Conservation (phyloP, 352 stramenopile genomes). For the Phytopythium aichiense region DNA sequence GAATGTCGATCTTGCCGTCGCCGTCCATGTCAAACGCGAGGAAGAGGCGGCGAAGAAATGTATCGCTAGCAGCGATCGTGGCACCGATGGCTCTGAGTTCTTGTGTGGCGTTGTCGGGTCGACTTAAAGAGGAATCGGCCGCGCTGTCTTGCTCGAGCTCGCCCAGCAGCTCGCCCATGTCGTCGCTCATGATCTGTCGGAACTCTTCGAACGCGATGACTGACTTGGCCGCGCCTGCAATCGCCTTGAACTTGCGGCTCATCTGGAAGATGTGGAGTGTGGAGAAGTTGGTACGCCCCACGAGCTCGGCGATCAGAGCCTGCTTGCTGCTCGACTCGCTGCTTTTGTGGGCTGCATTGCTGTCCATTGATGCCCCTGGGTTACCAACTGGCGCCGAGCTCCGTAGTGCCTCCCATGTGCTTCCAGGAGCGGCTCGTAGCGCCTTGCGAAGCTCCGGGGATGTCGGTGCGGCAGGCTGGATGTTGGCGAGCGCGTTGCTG, state of each 20-base stretch:
- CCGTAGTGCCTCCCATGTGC: conserved; percentile 18
- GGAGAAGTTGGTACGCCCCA: conserved; percentile 31
- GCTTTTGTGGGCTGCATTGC: not conserved
- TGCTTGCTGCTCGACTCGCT: conserved; percentile 24
- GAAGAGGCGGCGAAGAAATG: conserved; percentile 40
- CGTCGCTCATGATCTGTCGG: conserved; percentile 31
- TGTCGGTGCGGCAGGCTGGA: conserved; percentile 12
- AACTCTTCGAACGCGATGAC: conserved; percentile 42
- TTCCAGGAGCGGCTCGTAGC: conserved; percentile 11
- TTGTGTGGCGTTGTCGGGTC: not conserved
- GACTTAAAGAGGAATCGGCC: not conserved
- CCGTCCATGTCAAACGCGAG: conserved; percentile 36
- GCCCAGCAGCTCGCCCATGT: conserved; percentile 21
- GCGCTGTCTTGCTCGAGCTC: conserved; percentile 11
- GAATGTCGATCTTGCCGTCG: conserved; percentile 44
- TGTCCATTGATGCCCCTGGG: not conserved
- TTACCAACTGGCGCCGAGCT: conserved; percentile 2
- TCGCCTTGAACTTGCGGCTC: conserved; percentile 47
- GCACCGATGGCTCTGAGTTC: conserved; percentile 31
- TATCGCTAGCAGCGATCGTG: conserved; percentile 40
- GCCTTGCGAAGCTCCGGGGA: conserved; percentile 13
- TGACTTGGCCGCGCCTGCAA: conserved; percentile 27
- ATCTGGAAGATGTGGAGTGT: conserved; percentile 45
- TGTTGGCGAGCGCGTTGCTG: conserved; percentile 30
- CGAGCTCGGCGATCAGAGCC: conserved; percentile 42